A percentile compares a stretch with the other conserved stretches of the same genome.
Evolutionary conservation across 1,284 basidiomycete species (phyloP).

Genomic region (Salmacisia buchloeana): DNA sequence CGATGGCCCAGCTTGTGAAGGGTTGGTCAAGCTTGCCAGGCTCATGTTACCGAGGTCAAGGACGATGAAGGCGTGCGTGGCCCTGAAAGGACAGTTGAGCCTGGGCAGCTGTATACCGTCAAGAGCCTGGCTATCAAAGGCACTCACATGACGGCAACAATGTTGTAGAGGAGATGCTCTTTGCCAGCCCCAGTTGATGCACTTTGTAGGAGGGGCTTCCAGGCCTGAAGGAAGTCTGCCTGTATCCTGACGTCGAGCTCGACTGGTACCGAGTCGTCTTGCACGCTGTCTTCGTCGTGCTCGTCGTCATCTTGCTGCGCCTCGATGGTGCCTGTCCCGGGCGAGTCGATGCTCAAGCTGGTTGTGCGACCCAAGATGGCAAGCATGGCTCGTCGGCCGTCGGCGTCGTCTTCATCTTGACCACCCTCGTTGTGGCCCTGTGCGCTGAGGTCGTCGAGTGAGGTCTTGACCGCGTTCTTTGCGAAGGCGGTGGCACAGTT

Average conservation of each 20-base stretch:
- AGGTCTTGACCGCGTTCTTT: conserved; percentile 5
- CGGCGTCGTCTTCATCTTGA: conserved; percentile 11
- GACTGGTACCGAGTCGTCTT: conserved; percentile 1
- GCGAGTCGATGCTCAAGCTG: not conserved
- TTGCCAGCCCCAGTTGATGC: not conserved
- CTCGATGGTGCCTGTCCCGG: not conserved
- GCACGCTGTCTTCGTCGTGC: not conserved
- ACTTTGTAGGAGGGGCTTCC: conserved; percentile 16
- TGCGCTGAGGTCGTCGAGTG: conserved; percentile 13
- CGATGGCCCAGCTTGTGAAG: not conserved
- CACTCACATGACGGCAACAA: conserved; percentile 21
- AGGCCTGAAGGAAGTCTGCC: not conserved
- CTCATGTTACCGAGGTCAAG: not conserved
- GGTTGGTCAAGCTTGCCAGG: not conserved
- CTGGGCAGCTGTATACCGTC: not conserved
- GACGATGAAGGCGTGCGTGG: not conserved
- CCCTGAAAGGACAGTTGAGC: not conserved
- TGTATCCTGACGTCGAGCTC: conserved; percentile 13
- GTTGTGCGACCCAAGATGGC: conserved; percentile 19
- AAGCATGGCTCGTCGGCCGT: conserved; percentile 17
- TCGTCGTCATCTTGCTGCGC: conserved; percentile 8
- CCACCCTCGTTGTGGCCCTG: not conserved
- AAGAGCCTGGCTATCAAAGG: not conserved
- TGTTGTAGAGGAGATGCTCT: conserved; percentile 21
- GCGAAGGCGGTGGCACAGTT: conserved; percentile 29